Conservation (phyloP, 2,329 filamentous ascomycete species). For the Penicillium digitatum region DNA sequence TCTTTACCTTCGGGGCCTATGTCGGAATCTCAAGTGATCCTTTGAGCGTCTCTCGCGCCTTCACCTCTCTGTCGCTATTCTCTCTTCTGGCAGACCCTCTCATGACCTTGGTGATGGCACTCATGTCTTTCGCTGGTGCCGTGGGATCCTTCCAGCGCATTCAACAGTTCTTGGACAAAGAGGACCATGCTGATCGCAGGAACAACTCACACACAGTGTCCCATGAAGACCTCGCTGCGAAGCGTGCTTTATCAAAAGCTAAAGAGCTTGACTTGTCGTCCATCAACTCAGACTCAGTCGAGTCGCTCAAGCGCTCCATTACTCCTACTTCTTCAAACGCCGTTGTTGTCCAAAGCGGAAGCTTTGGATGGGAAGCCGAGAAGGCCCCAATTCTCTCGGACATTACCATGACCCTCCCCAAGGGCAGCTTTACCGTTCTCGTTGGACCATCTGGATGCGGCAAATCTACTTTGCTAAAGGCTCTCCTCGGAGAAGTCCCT, state of each 20-base stretch:
- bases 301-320: slow-evolving; percentile 20
- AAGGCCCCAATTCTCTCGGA: slow-evolving; percentile 41
- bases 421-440: slow-evolving; percentile 47
- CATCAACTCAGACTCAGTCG: slow-evolving; percentile 22
- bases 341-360: slow-evolving; percentile 43
- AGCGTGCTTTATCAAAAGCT: slow-evolving; percentile 17
- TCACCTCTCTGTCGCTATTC: slow-evolving; percentile 49
- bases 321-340: slow-evolving; percentile 24
- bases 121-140: slow-evolving; percentile 44
- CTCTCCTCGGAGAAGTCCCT: slow-evolving; percentile 44
- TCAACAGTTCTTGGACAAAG: slow-evolving; percentile 43
- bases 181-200: slow-evolving; percentile 29
- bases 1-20: slow-evolving; percentile 47
- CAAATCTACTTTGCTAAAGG: slow-evolving; percentile 50
- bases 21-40: slow-evolving; percentile 39
- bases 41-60: slow-evolving; percentile 43
- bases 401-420: slow-evolving; percentile 42
- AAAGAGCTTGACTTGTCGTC: slow-evolving; percentile 24
- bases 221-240: slow-evolving; percentile 20
- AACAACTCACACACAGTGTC: slow-evolving; percentile 11
- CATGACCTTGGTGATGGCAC: slow-evolving; percentile 44
- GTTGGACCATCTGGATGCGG: slow-evolving; percentile 52
- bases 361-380: slow-evolving; percentile 48
- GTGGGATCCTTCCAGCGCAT: slow-evolving; percentile 48
- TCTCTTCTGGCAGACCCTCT: slow-evolving; percentile 47